phyloP scores from a whole-genome alignment of 2,329 filamentous ascomycete genomes.

The Venturia oleaginea region DNA sequence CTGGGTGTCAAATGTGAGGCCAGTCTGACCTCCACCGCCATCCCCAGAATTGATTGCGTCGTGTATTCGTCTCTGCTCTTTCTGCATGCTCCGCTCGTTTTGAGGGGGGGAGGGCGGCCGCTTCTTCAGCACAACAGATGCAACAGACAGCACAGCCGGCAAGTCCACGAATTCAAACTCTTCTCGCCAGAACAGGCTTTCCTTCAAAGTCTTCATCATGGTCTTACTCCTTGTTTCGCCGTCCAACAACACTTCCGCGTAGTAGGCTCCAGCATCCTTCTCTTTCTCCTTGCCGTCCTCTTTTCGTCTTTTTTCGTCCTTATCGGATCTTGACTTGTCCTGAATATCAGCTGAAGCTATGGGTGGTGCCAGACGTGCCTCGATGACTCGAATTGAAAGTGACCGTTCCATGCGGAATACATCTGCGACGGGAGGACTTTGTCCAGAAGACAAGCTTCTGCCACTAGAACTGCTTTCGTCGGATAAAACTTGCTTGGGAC shows the following conservation, averaged over 20 bases:
- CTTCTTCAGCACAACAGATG: slow-evolving; percentile 65
- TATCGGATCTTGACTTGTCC: slow-evolving; percentile 9
- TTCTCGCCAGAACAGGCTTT: slow-evolving; percentile 74
- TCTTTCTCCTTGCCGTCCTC: slow-evolving; percentile 6
- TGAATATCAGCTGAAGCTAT: slow-evolving; percentile 25
- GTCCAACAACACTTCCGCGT: slow-evolving; percentile 71
- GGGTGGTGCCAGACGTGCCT: slow-evolving; percentile 46
- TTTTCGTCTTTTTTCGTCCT: slow-evolving; percentile 18
- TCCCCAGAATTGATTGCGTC: slow-evolving; percentile 26
- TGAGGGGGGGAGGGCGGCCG: slow-evolving; percentile 26
- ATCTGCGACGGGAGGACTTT: slow-evolving; percentile 29
- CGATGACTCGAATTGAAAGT: slow-evolving; percentile 50
- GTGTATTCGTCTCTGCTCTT: slow-evolving; percentile 28
- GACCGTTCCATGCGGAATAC: slow-evolving; percentile 60
- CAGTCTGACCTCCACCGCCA: slow-evolving; percentile 32
- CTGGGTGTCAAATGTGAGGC: slow-evolving; percentile 39
- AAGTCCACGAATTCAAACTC: slow-evolving; percentile 70
- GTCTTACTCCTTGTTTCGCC: slow-evolving; percentile 71
- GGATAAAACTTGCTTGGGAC: slow-evolving; percentile 46
- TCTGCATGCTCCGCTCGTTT: slow-evolving; percentile 29
- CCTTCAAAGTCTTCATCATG: slow-evolving; percentile 59
- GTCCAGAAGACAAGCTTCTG: slow-evolving; percentile 20
- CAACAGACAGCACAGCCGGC: slow-evolving; percentile 56
- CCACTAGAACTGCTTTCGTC: slow-evolving; percentile 20
- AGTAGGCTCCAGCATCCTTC: slow-evolving; percentile 53